Conservation (phyloP, 768 basidiomycete species). For the Xerocomellus amylosporus region DNA sequence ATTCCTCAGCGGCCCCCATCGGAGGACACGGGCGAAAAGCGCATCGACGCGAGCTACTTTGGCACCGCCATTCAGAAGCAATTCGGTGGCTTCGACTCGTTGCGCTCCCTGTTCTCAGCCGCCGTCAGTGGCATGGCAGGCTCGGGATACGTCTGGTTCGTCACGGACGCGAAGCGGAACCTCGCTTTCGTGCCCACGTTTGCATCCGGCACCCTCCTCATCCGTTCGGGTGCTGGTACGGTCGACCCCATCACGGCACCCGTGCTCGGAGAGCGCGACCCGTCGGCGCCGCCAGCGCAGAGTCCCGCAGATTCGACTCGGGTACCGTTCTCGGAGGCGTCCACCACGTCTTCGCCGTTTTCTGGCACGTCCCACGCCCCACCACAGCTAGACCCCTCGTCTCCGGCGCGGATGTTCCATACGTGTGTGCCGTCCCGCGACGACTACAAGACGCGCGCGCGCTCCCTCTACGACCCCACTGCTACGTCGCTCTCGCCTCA, state of each 20-base stretch:
- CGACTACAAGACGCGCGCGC: slow-evolving; percentile 13
- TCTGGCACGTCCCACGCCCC: slow-evolving; percentile 40
- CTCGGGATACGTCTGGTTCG: slow-evolving; percentile 86
- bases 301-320: slow-evolving; percentile 12
- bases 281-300: background rate
- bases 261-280: slow-evolving; percentile 30
- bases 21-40: slow-evolving; percentile 18
- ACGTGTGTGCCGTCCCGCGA: slow-evolving; percentile 12
- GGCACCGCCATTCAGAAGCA: slow-evolving; percentile 32
- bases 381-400: slow-evolving; percentile 29
- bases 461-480: slow-evolving; percentile 30
- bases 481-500: background rate
- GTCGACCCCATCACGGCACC: slow-evolving; percentile 23
- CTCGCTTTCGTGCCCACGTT: slow-evolving; percentile 82
- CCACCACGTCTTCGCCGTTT: slow-evolving; percentile 39
- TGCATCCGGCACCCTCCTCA: slow-evolving; percentile 83
- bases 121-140: slow-evolving; percentile 76
- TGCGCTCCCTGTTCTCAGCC: slow-evolving; percentile 75
- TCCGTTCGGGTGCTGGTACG: slow-evolving; percentile 52
- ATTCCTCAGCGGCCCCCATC: slow-evolving; percentile 34
- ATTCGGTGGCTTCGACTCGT: slow-evolving; percentile 61
- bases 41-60: slow-evolving; percentile 16
- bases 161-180: slow-evolving; percentile 59
- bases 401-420: slow-evolving; percentile 32
- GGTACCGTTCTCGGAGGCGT: slow-evolving; percentile 21